Percentiles rank a stretch among this genome's conserved stretches.
These are phyloP conservation scores for Haplosporangium gracile DNA, from an alignment of 192 early-diverging fungal species.

Conservation along the genomic window DNA sequence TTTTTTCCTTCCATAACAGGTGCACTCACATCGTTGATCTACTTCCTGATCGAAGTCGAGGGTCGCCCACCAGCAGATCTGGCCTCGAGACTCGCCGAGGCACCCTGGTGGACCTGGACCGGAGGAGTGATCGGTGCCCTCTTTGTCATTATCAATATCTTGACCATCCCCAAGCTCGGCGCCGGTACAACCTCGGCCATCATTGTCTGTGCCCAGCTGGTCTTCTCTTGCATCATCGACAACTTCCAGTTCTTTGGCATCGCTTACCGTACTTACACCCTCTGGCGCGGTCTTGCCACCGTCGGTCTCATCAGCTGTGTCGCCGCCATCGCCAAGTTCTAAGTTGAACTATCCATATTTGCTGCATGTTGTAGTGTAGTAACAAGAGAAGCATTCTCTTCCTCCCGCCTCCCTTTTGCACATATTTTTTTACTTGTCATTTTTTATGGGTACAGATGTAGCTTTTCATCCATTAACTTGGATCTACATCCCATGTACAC, in stretches of 20 bases:
- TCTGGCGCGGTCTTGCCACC: constrained; percentile 59
- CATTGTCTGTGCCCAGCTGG: constrained; percentile 62
- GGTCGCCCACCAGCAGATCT: constrained; percentile 24
- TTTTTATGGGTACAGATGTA: not conserved
- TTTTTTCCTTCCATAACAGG: not conserved
- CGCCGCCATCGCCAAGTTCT: constrained; percentile 57
- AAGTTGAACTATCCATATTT: not conserved
- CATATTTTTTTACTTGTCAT: not conserved
- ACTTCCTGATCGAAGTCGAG: constrained; percentile 27
- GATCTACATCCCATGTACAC: constrained; percentile 24
- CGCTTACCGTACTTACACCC: constrained; percentile 44
- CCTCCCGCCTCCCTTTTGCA: not conserved
- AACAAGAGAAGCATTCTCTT: constrained; percentile 1
- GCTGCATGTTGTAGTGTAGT: not conserved
- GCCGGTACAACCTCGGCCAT: constrained; percentile 60
- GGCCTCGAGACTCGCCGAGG: constrained; percentile 7
- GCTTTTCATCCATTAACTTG: not conserved
- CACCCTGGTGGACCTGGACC: constrained; percentile 61
- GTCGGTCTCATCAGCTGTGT: constrained; percentile 58
- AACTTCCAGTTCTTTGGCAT: constrained; percentile 64
- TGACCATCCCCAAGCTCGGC: constrained; percentile 62
- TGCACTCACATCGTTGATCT: constrained; percentile 16
- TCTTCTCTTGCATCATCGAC: constrained; percentile 62
- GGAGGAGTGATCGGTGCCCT: constrained; percentile 64
- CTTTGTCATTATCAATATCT: constrained; percentile 63